Evolutionary conservation across 768 basidiomycete species (phyloP).

Genomic region (Suillus brevipes): DNA sequence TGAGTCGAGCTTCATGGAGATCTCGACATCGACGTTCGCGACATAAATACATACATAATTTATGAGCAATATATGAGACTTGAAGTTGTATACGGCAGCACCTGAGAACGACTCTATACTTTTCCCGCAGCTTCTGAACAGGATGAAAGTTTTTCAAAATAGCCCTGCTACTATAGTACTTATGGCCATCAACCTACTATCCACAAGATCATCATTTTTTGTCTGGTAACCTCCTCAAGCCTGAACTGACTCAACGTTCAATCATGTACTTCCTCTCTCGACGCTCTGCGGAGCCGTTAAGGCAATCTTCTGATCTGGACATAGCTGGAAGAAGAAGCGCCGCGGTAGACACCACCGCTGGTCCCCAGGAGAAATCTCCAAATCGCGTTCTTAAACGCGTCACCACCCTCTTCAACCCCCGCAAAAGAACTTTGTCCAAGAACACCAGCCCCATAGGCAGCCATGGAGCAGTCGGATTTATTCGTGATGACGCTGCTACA

Average conservation of each 20-base stretch:
- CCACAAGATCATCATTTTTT: not conserved
- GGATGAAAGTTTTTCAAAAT: constrained; percentile 1
- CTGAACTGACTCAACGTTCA: constrained; percentile 2
- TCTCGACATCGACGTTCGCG: not conserved
- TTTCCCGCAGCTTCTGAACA: not conserved
- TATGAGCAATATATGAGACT: not conserved
- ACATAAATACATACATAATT: not conserved
- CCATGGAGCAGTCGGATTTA: constrained; percentile 20
- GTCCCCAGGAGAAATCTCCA: constrained; percentile 23
- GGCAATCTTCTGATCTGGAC: constrained; percentile 8
- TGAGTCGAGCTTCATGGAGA: not conserved
- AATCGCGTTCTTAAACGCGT: constrained; percentile 30
- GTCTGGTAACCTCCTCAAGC: not conserved
- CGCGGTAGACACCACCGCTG: constrained; percentile 8
- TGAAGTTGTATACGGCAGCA: not conserved
- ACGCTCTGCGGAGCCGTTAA: constrained; percentile 27
- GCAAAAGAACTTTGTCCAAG: constrained; percentile 24
- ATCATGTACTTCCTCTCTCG: constrained; percentile 32
- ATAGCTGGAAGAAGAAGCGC: constrained; percentile 3
- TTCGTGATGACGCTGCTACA: constrained; percentile 13
- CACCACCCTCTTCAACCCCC: constrained; percentile 26
- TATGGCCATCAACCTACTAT: not conserved
- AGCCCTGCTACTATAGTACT: not conserved
- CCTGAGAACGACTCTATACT: not conserved
- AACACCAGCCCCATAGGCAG: not conserved